Conservation (phyloP, 768 basidiomycete species). For the Trametes punicea region DNA sequence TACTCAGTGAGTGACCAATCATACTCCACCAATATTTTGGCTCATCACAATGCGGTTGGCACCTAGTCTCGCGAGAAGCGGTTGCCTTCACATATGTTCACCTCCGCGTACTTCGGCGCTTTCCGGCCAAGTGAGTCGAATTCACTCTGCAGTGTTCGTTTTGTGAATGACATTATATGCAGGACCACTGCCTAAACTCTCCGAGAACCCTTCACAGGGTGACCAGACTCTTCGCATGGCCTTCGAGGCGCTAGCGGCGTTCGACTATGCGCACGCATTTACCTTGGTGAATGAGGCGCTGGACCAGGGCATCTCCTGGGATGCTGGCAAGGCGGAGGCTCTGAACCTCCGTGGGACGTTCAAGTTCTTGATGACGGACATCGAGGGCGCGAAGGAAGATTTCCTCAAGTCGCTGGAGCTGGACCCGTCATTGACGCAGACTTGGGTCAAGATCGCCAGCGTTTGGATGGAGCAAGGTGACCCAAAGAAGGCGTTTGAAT, state of each 20-base stretch:
- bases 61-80: slow-evolving; percentile 73
- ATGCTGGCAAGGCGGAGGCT: slow-evolving; percentile 77
- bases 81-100: slow-evolving; percentile 87
- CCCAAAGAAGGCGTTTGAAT: slow-evolving; percentile 76
- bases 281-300: slow-evolving; percentile 81
- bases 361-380: slow-evolving; percentile 92
- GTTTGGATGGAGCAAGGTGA: slow-evolving; percentile 96
- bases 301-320: slow-evolving; percentile 79
- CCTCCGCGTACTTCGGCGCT: slow-evolving; percentile 93
- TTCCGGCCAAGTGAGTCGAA: slow-evolving; percentile 80
- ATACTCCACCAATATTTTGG: not conserved
- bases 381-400: slow-evolving; percentile 78
- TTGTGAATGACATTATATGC: not conserved
- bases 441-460: slow-evolving; percentile 93
- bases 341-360: slow-evolving; percentile 94
- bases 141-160: not conserved
- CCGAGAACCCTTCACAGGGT: slow-evolving; percentile 71
- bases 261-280: slow-evolving; percentile 80
- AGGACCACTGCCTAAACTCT: slow-evolving; percentile 70
- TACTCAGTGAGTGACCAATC: slow-evolving; percentile 47
- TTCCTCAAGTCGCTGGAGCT: slow-evolving; percentile 73
- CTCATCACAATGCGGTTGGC: too few species aligned
- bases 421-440: slow-evolving; percentile 72
- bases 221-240: slow-evolving; percentile 82
- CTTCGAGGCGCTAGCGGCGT: slow-evolving; percentile 77